A percentile compares a stretch with the other conserved stretches of the same genome.
phyloP scores from a whole-genome alignment of 257 asterid species.

The Solanum rostratum region DNA sequence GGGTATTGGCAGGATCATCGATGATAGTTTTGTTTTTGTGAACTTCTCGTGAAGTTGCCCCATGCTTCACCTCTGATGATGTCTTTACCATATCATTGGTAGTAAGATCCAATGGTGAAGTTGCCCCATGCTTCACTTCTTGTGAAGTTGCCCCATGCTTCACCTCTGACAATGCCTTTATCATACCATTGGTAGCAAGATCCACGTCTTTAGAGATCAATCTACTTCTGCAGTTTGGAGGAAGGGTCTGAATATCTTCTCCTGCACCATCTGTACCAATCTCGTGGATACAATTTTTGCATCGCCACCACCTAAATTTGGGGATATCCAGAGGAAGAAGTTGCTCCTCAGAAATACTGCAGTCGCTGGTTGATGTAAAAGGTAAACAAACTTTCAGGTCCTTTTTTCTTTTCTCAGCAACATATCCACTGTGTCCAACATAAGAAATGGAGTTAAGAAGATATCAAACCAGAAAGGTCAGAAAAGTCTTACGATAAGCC shows the following conservation, averaged over 20 bases:
- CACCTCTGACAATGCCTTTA: neutral
- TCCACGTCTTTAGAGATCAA: neutral
- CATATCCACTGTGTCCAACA: slow-evolving; percentile 53
- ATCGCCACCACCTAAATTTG: slow-evolving; percentile 65
- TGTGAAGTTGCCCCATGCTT: neutral
- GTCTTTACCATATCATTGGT: neutral
- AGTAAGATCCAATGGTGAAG: neutral
- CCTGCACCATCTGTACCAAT: neutral
- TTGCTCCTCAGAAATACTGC: slow-evolving; percentile 10
- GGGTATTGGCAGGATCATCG: neutral
- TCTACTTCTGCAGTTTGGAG: neutral
- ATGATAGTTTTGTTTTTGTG: neutral
- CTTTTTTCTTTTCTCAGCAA: slow-evolving; percentile 49
- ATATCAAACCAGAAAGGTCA: neutral
- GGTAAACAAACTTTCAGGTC: slow-evolving; percentile 32
- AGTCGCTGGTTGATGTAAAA: slow-evolving; percentile 21
- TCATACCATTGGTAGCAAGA: neutral
- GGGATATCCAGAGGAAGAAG: slow-evolving; percentile 49
- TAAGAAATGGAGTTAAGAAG: slow-evolving; percentile 1
- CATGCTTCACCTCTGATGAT: neutral
- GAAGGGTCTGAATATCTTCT: neutral
- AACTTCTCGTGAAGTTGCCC: neutral
- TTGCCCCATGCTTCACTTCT: too few species aligned
- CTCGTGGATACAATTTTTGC: slow-evolving; percentile 27
- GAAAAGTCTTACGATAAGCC: neutral